Evolutionary conservation across 2,329 filamentous ascomycete species (phyloP).

Genomic region (Sarocladium brachiariae): DNA sequence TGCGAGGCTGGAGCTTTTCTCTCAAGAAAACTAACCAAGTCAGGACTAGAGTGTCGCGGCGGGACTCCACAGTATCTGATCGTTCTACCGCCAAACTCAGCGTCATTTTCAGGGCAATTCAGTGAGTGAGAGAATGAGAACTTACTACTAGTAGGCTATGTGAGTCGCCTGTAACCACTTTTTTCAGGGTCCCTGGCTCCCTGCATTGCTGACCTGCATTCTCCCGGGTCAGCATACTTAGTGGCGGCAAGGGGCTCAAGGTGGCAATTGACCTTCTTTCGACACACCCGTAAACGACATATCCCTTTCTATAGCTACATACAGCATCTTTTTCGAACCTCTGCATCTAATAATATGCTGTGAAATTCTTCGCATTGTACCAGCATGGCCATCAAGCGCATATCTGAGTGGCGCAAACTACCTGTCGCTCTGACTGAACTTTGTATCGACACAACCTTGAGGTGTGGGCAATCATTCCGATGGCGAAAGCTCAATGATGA

Average conservation of each 20-base stretch:
- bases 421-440: constrained; percentile 78
- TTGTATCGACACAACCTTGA: constrained; percentile 87
- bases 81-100: background rate
- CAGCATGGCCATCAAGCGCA: constrained; percentile 34
- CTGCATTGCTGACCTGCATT: too few species aligned
- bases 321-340: too few species aligned
- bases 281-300: too few species aligned
- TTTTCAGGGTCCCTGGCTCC: background rate
- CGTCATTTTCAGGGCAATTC: background rate
- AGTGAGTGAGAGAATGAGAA: background rate
- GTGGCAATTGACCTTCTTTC: background rate
- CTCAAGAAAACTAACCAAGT: background rate
- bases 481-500: constrained; percentile 83
- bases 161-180: background rate
- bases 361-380: too few species aligned
- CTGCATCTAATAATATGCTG: too few species aligned
- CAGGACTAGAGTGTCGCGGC: background rate
- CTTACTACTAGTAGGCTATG: too few species aligned
- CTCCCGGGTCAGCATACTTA: too few species aligned
- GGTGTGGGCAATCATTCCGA: constrained; percentile 94
- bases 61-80: background rate
- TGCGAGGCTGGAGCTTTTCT: constrained; percentile 42
- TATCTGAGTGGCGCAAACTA: constrained; percentile 81
- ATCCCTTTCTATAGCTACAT: too few species aligned
- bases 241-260: background rate